A percentile compares a stretch with the other conserved stretches of the same genome.
These are phyloP conservation scores for Suillus bovinus DNA, from an alignment of 768 basidiomycete genomes.

Conservation along the genomic window DNA sequence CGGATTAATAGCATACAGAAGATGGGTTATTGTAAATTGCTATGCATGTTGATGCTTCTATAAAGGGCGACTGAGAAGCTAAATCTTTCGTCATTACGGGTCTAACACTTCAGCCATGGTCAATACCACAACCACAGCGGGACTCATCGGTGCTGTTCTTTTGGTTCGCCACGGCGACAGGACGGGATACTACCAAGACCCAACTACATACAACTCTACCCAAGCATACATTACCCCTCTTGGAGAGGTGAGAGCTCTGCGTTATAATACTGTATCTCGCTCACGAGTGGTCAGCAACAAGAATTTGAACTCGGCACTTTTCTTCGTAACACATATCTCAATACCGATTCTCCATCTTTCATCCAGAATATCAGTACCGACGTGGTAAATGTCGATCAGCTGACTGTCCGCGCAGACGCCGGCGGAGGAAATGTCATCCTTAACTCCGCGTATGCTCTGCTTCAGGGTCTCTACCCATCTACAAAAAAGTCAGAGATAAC, in stretches of 20 bases:
- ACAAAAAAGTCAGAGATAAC: slow-evolving; percentile 60
- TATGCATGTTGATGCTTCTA: background rate
- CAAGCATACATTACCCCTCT: slow-evolving; percentile 71
- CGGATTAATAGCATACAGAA: background rate
- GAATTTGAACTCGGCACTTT: slow-evolving; percentile 59
- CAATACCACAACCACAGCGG: slow-evolving; percentile 20
- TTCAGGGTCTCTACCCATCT: slow-evolving; percentile 86
- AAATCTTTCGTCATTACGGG: background rate
- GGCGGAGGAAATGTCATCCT: slow-evolving; percentile 80
- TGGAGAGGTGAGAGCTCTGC: slow-evolving; percentile 51
- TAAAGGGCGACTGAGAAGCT: background rate
- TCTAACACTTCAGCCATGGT: slow-evolving; percentile 21
- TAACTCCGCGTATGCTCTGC: slow-evolving; percentile 78
- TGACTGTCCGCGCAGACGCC: slow-evolving; percentile 76
- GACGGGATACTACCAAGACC: slow-evolving; percentile 66
- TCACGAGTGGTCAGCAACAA: slow-evolving; percentile 48
- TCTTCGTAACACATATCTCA: slow-evolving; percentile 66
- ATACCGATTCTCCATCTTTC: slow-evolving; percentile 59
- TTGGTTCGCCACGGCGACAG: slow-evolving; percentile 80
- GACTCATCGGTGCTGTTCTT: slow-evolving; percentile 70
- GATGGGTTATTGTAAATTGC: background rate
- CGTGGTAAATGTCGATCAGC: slow-evolving; percentile 65
- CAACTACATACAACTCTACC: slow-evolving; percentile 62
- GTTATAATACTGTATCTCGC: background rate
- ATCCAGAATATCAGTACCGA: slow-evolving; percentile 66